These are phyloP conservation scores for Glonium stellatum DNA, from an alignment of 495 filamentous ascomycete genomes.

Conservation along the genomic window DNA sequence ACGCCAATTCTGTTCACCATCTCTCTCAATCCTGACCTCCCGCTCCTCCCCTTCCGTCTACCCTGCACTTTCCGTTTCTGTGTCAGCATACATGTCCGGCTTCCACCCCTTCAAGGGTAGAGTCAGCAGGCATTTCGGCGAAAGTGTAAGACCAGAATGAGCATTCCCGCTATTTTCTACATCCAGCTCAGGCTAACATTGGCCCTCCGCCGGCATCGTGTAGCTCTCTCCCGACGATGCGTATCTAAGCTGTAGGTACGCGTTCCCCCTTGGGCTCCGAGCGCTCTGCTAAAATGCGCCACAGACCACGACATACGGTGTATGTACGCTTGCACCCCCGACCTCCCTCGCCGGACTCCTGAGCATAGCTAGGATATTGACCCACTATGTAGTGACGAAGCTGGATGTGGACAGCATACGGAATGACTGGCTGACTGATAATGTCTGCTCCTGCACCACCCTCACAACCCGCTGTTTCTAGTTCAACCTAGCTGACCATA, in stretches of 20 bases:
- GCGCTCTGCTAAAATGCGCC: neutral
- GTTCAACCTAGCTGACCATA: conserved; percentile 1
- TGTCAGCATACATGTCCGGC: conserved; percentile 17
- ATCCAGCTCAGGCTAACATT: conserved; percentile 23
- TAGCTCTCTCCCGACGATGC: conserved; percentile 64
- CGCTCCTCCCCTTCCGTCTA: neutral
- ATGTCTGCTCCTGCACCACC: conserved; percentile 49
- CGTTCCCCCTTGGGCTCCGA: neutral
- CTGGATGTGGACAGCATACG: conserved; percentile 84
- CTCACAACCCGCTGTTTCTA: neutral
- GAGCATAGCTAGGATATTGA: conserved; percentile 2
- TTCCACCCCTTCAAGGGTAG: conserved; percentile 41
- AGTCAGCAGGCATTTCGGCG: conserved; percentile 40
- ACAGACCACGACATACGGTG: conserved; percentile 64
- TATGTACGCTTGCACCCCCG: conserved; percentile 39
- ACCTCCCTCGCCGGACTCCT: conserved; percentile 1
- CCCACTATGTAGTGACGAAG: conserved; percentile 53
- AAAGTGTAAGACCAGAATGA: conserved; percentile 29
- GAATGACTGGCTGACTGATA: conserved; percentile 97
- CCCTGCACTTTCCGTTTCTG: neutral
- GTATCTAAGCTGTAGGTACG: conserved; percentile 61
- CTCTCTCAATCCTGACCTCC: neutral
- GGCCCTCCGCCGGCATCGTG: neutral
- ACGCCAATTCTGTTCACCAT: no score
- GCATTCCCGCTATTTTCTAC: conserved; percentile 18